Evolutionary conservation across 495 filamentous ascomycete genomes (phyloP), one percentile per base, ranked within the genome.

Genomic region (Annulohypoxylon maeteangense): DNA sequence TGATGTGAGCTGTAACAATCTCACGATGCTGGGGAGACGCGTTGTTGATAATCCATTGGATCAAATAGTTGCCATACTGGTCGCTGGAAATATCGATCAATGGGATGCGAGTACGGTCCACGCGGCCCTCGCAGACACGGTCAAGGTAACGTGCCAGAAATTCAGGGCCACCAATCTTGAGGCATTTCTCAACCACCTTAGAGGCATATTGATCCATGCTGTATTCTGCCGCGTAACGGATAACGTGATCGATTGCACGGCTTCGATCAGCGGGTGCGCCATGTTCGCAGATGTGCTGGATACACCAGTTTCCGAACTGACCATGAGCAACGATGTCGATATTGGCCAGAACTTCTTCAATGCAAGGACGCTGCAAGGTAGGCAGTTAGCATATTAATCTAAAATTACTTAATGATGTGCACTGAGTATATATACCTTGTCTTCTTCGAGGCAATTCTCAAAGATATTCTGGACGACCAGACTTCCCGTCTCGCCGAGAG

Each of bases 301-400:
- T 98, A 81, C 95, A 99, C 95, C 95, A 99, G 76, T 99, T 99
- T 53, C 95, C 95, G 77, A 98, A 99, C 76, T 99, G 95, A n/a
- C 95, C 95, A 79, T 97, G 95, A 48, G 95, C 91, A 74, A 99
- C 92, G 58, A 97, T 90, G 79, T 98, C 93, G 62, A 98, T 96
- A 77, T 93, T 97, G 34, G 86, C 89, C 27, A 99, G 85, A 6
- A 99, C 95, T 77, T 99, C 95, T 79, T 96, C 93, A 74, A 99
- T 97, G 76, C 95, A 97, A 45, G 93, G 93, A 67, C 95, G 93
- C 95, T 97, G 59, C 18, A 20, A 20, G 22, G 34, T 47, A 48
- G 69, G 31, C 45, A 47, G 69, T 88, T 75, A 86, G 84, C 67
- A 74, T 71, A 66, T 71, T 40, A 64, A 50, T 25, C 42, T 56